phyloP scores from a whole-genome alignment of 768 basidiomycete genomes.

The Suillus spraguei region DNA sequence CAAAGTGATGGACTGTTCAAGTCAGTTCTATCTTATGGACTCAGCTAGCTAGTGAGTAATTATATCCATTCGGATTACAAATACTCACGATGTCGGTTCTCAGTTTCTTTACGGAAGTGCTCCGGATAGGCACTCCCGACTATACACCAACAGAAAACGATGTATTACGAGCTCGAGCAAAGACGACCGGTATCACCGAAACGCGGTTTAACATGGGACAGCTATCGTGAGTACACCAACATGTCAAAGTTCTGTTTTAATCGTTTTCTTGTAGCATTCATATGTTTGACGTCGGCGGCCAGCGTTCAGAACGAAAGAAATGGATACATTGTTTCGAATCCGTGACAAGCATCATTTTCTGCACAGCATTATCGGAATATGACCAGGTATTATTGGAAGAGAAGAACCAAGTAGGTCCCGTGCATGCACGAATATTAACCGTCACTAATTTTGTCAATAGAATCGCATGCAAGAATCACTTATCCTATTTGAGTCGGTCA shows the following conservation, averaged over 20 bases:
- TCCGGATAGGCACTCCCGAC: constrained; percentile 79
- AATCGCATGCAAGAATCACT: constrained; percentile 80
- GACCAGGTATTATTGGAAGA: constrained; percentile 75
- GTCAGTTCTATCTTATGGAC: constrained; percentile 93
- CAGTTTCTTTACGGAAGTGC: constrained; percentile 85
- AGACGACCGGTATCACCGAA: constrained; percentile 90
- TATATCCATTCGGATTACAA: not conserved
- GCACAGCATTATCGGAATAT: constrained; percentile 74
- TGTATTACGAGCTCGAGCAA: constrained; percentile 84
- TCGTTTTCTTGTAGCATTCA: constrained; percentile 41
- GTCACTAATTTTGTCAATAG: constrained; percentile 31
- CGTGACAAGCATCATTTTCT: constrained; percentile 82
- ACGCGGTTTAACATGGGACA: constrained; percentile 78
- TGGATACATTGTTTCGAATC: constrained; percentile 83
- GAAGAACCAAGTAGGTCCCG: constrained; percentile 31
- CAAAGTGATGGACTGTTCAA: constrained; percentile 55
- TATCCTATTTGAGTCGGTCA: constrained; percentile 73
- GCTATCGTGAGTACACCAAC: constrained; percentile 46
- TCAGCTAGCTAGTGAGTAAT: constrained; percentile 81
- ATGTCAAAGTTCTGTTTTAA: not conserved
- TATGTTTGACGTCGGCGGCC: constrained; percentile 83
- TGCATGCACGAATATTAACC: constrained; percentile 8
- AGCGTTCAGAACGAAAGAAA: constrained; percentile 80
- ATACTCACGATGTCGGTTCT: constrained; percentile 1
- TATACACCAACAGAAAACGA: constrained; percentile 88